Evolutionary conservation across 768 basidiomycete genomes (phyloP), one percentile per base, ranked within the genome.

Genomic region (Xerocomus brunneocitrinus): DNA sequence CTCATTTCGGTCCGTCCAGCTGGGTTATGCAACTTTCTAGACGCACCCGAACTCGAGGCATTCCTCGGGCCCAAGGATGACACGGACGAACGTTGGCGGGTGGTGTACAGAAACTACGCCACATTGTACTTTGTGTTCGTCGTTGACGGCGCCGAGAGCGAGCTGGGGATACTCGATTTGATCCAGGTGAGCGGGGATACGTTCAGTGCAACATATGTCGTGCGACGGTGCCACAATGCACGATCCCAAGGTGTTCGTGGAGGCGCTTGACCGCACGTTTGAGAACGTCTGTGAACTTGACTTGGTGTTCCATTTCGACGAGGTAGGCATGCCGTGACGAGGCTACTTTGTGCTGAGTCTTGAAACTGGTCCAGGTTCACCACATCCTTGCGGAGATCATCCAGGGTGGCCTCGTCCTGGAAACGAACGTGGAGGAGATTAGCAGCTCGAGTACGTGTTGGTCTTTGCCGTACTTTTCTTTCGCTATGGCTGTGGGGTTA

Each of bases 211-310:
- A 14, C 36, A 31, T 6, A 22, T 25, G 5, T 38, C 42, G 9
- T 50, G 28, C 41, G 30, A 47, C 8, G 32, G 32, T 53, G 27
- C n/a, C 39, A 40, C 40, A 39, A 38, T 34, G 44, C 32, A 22
- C 22, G 57, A 51, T 59, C 43, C 14, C 31, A 43, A 54, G 95
- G 97, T 99, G 16, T 93, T 99, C 64, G 97, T 99, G 53, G 97
- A 99, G 74, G 87, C 91, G 3, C 78, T 99, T 34, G 97, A 99
- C 71, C 79, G 93, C 35, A 85, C 92, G 14, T 99, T 98, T 66
- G 93, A 97, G 75, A 98, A 98, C 64, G 97, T 99, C 0, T 98
- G 97, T 71, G 97, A 99, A 70, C 76, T 99, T 42, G 97, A 99
- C 69, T 79, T 99, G 12, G 95, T 99, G 47, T 99, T 98, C 70